These are phyloP conservation scores for Wickerhamomyces xylosicus DNA, from an alignment of 805 yeast genomes.

Conservation along the genomic window DNA sequence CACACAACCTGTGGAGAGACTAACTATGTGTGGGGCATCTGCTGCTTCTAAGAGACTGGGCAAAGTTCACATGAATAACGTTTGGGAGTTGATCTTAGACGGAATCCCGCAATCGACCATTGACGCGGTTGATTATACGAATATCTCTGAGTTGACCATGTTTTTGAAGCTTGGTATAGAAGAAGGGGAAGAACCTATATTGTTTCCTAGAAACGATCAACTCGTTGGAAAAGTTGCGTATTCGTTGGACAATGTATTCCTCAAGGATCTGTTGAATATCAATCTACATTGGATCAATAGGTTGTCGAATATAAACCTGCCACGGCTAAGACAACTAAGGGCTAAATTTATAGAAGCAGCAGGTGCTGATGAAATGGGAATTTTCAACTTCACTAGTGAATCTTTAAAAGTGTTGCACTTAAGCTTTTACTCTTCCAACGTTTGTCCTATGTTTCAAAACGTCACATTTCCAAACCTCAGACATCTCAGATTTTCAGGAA, in stretches of 20 bases:
- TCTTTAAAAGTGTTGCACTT: not conserved
- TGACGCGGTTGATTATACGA: not conserved
- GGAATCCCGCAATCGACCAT: not conserved
- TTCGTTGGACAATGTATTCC: not conserved
- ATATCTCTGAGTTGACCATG: not conserved
- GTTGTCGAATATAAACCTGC: not conserved
- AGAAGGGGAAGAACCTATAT: too few species aligned
- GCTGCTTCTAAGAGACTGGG: not conserved
- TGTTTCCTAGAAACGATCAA: not conserved
- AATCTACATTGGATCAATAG: not conserved
- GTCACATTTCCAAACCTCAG: not conserved
- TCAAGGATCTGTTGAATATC: not conserved
- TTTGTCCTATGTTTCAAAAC: not conserved
- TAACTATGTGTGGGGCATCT: not conserved
- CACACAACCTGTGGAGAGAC: not conserved
- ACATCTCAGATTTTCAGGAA: not conserved
- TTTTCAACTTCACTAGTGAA: not conserved
- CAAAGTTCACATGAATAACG: not conserved
- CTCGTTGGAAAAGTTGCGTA: not conserved
- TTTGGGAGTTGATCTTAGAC: not conserved
- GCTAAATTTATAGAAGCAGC: not conserved
- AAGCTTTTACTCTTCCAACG: not conserved
- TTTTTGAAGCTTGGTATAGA: not conserved
- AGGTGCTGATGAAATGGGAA: not conserved
- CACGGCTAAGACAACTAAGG: not conserved